These are phyloP conservation scores for Dendrobium huoshanense DNA, from an alignment of 106 monocot genomes.

Conservation along the genomic window DNA sequence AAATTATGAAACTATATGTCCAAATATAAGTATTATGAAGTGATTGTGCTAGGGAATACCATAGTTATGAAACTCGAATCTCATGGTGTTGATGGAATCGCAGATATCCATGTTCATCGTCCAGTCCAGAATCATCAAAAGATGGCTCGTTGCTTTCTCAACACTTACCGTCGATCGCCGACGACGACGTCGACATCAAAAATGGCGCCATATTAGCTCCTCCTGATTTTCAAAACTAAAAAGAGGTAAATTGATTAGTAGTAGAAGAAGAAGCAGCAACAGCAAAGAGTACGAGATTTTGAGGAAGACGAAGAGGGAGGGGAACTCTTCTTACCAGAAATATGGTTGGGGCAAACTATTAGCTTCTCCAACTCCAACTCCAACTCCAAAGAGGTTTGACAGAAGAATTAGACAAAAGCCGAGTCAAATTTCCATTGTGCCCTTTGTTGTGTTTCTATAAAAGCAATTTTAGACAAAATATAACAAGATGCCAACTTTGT, in stretches of 20 bases:
- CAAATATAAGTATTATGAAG: no score
- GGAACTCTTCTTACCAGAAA: neutral
- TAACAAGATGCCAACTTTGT: no score
- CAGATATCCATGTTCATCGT: constrained; percentile 79
- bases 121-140: constrained; percentile 71
- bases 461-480: no score
- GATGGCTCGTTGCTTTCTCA: constrained; percentile 85
- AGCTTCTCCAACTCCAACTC: neutral
- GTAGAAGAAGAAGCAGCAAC: neutral
- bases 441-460: no score
- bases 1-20: no score
- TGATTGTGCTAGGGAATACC: no score
- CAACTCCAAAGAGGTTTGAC: neutral
- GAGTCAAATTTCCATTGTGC: neutral
- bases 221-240: neutral
- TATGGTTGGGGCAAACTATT: neutral
- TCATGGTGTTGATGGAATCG: constrained; percentile 45
- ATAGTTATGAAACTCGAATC: no score
- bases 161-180: constrained; percentile 39
- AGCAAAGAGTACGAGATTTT: neutral
- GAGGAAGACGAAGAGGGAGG: neutral
- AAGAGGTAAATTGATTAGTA: neutral
- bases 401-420: neutral
- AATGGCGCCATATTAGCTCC: neutral
- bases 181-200: constrained; percentile 6